Percentiles rank a stretch among this genome's conserved stretches.
These are phyloP conservation scores for Metschnikowia sp. DNA, from an alignment of 805 yeast species.

Conservation along the genomic window DNA sequence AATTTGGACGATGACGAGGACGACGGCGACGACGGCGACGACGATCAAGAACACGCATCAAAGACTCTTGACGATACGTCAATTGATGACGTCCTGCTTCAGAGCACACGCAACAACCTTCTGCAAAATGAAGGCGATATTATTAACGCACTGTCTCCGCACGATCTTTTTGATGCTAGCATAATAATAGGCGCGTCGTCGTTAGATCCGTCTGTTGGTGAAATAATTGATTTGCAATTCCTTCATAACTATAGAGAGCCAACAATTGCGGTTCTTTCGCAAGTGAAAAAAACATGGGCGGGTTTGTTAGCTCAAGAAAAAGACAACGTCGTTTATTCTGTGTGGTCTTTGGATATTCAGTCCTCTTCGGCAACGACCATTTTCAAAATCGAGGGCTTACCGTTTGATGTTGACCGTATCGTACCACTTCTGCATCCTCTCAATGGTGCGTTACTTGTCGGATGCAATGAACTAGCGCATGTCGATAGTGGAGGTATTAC, in stretches of 20 bases:
- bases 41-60: no score
- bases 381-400: constrained; percentile 59
- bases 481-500: constrained; percentile 74
- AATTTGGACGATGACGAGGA: constrained; percentile 40
- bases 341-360: constrained; percentile 63
- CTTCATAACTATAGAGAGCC: constrained; percentile 77
- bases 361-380: constrained; percentile 63
- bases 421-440: constrained; percentile 63
- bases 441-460: constrained; percentile 66
- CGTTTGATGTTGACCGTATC: constrained; percentile 67
- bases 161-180: constrained; percentile 47
- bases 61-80: no score
- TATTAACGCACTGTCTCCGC: not conserved
- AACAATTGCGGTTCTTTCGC: constrained; percentile 67
- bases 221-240: constrained; percentile 70
- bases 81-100: no score
- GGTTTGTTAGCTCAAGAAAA: constrained; percentile 60
- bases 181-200: constrained; percentile 54
- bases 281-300: constrained; percentile 65
- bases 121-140: no score
- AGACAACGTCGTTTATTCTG: constrained; percentile 61
- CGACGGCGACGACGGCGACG: no score
- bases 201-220: constrained; percentile 55
- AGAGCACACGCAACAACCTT: no score
- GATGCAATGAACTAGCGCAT: constrained; percentile 74